Percentiles rank a stretch among this genome's conserved stretches.
These are phyloP conservation scores for Metschnikowia borealis DNA, from an alignment of 805 yeast genomes.

Conservation along the genomic window DNA sequence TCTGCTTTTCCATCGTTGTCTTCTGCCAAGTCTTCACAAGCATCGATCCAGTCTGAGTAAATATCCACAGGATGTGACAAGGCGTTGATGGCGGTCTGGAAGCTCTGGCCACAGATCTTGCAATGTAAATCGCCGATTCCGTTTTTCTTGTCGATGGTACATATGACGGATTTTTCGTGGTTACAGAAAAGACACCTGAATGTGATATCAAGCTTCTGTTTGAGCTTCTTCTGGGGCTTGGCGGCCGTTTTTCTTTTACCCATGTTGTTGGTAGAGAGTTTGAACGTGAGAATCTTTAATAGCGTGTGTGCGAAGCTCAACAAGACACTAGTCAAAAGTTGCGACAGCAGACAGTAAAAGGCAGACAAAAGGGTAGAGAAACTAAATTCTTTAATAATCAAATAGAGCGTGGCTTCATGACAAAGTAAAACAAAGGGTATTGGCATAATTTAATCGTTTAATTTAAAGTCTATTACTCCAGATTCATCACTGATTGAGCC, in stretches of 20 bases:
- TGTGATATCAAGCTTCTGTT: constrained; percentile 72
- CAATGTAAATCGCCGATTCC: constrained; percentile 82
- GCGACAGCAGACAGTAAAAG: too few species aligned
- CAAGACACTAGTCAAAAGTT: too few species aligned
- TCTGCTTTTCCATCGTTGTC: constrained; percentile 38
- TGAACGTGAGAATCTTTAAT: not conserved
- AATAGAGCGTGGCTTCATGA: too few species aligned
- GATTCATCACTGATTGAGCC: constrained; percentile 20
- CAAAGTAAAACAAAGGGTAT: too few species aligned
- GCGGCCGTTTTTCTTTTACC: constrained; percentile 78
- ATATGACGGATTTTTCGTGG: constrained; percentile 87
- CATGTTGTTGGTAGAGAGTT: constrained; percentile 27
- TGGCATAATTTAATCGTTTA: too few species aligned
- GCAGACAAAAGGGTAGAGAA: too few species aligned
- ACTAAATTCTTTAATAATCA: too few species aligned
- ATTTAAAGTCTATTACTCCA: not conserved
- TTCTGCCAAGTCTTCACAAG: constrained; percentile 84
- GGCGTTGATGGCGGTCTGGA: constrained; percentile 83
- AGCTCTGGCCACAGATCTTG: constrained; percentile 90
- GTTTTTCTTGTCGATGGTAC: constrained; percentile 81
- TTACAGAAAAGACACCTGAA: constrained; percentile 93
- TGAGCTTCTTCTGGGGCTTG: constrained; percentile 74
- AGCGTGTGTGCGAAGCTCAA: not conserved
- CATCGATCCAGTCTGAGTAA: constrained; percentile 97
- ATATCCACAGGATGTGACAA: constrained; percentile 89